These are phyloP conservation scores for Carpinus viminea DNA, from an alignment of 306 rosid species.

Conservation along the genomic window DNA sequence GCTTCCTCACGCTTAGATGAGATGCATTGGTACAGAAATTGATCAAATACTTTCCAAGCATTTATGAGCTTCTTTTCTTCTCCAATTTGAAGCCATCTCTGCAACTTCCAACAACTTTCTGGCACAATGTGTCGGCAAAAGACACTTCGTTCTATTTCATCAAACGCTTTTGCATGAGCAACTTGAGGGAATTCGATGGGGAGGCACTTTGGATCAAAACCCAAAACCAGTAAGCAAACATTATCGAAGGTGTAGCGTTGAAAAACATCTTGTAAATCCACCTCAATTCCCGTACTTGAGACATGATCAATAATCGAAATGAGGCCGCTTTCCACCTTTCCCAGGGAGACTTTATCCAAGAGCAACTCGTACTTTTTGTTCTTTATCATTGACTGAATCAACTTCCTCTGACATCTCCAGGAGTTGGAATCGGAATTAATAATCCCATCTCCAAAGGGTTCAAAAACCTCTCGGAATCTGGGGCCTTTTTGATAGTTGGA, in stretches of 20 bases:
- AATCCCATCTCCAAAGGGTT: constrained; percentile 43
- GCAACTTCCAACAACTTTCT: constrained; percentile 10
- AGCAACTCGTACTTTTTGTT: not conserved
- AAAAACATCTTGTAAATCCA: constrained; percentile 37
- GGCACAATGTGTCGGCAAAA: constrained; percentile 31
- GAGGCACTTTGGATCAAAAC: constrained; percentile 42
- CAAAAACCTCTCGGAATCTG: constrained; percentile 30
- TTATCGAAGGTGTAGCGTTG: constrained; percentile 38
- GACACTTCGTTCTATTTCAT: constrained; percentile 25
- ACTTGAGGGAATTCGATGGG: constrained; percentile 36
- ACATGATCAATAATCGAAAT: constrained; percentile 19
- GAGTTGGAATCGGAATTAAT: constrained; percentile 24
- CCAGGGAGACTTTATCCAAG: too few relatives aligned
- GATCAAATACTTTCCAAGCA: not conserved
- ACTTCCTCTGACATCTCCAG: constrained; percentile 30
- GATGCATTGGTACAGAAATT: constrained; percentile 17
- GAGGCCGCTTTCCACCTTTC: constrained; percentile 14
- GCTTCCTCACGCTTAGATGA: constrained; percentile 2
- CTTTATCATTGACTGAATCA: constrained; percentile 12
- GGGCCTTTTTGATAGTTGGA: constrained; percentile 30
- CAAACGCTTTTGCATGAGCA: constrained; percentile 38
- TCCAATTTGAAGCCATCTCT: constrained; percentile 10
- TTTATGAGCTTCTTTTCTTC: not conserved
- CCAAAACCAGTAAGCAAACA: constrained; percentile 35
- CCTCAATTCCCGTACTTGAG: not conserved